Base-by-base conservation (phyloP, 2,329 filamentous ascomycete species). In the Apiospora phragmitis region DNA sequence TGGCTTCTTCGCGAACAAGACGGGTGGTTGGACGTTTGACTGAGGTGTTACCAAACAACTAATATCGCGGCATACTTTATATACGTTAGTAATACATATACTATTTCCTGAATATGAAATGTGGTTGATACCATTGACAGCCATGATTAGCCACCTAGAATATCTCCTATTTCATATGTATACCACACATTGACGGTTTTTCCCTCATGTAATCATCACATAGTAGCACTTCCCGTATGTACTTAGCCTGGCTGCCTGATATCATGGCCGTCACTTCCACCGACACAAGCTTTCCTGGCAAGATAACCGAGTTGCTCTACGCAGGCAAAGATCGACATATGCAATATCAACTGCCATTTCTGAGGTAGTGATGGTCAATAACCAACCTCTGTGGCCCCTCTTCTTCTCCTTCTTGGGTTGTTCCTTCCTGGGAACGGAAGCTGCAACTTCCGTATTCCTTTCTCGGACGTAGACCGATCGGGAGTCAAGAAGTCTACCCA, bases 11-110 rank as follows among this genome's bases (percentile, higher is more conserved):
- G 73, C 69, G 14, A 71, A 74, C 4, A 76, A 74, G 71, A 79
- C 77, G 7, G 77, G 77, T 9, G 77, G 76, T 8, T 78, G 77
- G 77, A 77, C 76, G 3, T 79, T 78, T 74, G 75, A 69, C 4
- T 78, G 68, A 72, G 55, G 21, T 59, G 7, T 26, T 16, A 24
- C 24, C 14, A 26, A 26, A 11, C 4, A 5, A 12, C 1, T 9
- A 16, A 32, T 18, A 32, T 6, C 14, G 6, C 49, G 26, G 6
- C 43, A 11, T 8, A 7, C 18, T 8, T 41, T 3, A 49, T 8
- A 49, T 49, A 3, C 3, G n/a, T 38, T 38, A 38, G 4, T 9
- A 9, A 11, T 38, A 6, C n/a, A 38, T 35, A 8, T 35, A 38
- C n/a, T 41, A 41, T 41, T 41, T 41, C 8, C 6, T 41, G 6